Base-by-base conservation (phyloP, 208 protist genomes). In the Trypanosoma conorhini region DNA sequence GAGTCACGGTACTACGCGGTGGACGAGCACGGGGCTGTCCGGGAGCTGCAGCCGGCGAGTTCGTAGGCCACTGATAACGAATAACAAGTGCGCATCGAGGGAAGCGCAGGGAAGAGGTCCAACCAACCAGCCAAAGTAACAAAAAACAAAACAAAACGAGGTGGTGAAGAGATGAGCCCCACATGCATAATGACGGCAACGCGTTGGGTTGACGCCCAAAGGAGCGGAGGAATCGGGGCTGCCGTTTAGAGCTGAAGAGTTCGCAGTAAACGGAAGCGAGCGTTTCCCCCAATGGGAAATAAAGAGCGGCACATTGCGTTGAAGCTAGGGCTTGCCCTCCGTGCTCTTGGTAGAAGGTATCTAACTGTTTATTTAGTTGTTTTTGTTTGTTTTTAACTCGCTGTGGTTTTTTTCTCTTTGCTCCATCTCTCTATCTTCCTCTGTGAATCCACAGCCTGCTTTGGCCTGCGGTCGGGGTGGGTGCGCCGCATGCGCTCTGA, bases 1-100 rank as follows among this genome's bases (percentile, higher is more conserved):
- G 48, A 66, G 48, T n/a, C 57, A 30, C 40, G 62, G 19, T 70
- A 62, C 38, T 76, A 76, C 57, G 67, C 58, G 10, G 72, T 76
- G 30, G 64, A 58, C 7, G 72, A 57, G 38, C 64, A 76, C 30
- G 64, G 50, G 24, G 70, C 71, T 33, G 13, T 76, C 5, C 28
- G 64, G 26, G 72, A 76, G 38, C 24, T 57, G 28, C 28, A 50
- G 10, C 26, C 63, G 12, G 55, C 24, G 26, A 33, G 59, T 22
- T 0, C 54, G 26, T 63, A 62, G 5, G 40, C 28, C 30, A 55
- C 35, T 44, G 30, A 56, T 0, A n/a, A 30, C 28, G 60, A 64
- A 24, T 26, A 21, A 24, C 19, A 54, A 54, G 22, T 54, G 17
- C 1, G 26, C 22, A 28, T 3, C 1, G 50, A 54, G 50, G n/a